Evolutionary conservation across 2,329 filamentous ascomycete species (phyloP), one percentile per base, ranked within the genome.

Genomic region (Lithohypha guttulata): DNA sequence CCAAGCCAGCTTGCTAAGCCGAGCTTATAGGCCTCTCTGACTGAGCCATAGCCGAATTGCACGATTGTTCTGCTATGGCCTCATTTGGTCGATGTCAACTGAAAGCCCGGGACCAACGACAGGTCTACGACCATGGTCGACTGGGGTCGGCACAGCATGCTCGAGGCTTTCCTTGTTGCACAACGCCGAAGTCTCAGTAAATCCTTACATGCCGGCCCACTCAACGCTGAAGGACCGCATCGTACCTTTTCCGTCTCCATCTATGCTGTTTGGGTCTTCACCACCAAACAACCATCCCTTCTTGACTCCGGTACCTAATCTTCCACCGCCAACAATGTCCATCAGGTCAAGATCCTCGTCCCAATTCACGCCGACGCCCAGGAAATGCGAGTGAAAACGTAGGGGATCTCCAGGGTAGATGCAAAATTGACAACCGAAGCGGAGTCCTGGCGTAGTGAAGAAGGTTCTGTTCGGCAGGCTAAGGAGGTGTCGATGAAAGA

Each of bases 371-470:
- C 82, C 77, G n/a, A 80, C 81, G 6, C 81, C 84, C 52, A 94
- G 72, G 58, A 94, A 96, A 59, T 98, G 91, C 31, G 85, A 91
- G 60, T 98, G 91, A 58, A 93, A 98, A 8, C 91, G 79, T 36
- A 98, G 68, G 1, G 91, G 86, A 57, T 98, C 91, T 31, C 91
- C 91, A 0, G 91, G 91, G 53, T 98, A 98, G 4, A 93, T 84
- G 51, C 86, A 85, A 61, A 93, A 95, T 54, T 91, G 78, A 52
- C 87, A 93, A 18, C 91, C 91, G 54, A 98, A 98, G 18, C 91
- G 83, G 37, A 98, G 70, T 6, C 91, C 91, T 1, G 91, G 91
- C 39, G 86, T 87, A 55, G 91, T 77, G 63, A 81, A 96, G 62
- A 89, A 95, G 34, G 81, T 83, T 13, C 73, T 69, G 20, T 10